A percentile compares a stretch with the other conserved stretches of the same genome.
These are phyloP conservation scores for Podospora fimiseda DNA, from an alignment of 495 filamentous ascomycete species.

Conservation along the genomic window DNA sequence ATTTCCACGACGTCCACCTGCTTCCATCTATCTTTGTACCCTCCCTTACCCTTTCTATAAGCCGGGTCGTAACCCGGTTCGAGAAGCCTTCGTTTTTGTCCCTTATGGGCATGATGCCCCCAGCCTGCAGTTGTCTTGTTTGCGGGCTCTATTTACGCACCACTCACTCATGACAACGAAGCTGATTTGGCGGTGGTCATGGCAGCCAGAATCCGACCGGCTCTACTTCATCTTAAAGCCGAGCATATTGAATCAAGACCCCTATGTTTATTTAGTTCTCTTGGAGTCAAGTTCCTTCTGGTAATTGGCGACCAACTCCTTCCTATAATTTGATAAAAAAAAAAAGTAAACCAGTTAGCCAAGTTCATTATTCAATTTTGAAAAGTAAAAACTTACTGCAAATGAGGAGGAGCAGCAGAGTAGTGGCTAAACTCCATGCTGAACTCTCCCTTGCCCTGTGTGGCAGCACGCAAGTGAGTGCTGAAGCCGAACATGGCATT, in stretches of 20 bases:
- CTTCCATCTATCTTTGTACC: too few species aligned
- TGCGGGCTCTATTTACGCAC: too few species aligned
- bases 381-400: constrained; percentile 63
- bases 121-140: too few species aligned
- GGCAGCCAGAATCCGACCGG: too few species aligned
- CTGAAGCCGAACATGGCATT: constrained; percentile 98
- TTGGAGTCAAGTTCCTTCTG: constrained; percentile 76
- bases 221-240: not conserved
- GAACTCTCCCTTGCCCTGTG: constrained; percentile 98
- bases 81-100: too few species aligned
- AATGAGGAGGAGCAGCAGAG: constrained; percentile 71
- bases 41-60: too few species aligned
- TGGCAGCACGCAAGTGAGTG: constrained; percentile 80
- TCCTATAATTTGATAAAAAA: constrained; percentile 41
- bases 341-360: constrained; percentile 1
- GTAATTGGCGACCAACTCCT: constrained; percentile 82
- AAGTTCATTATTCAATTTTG: too few species aligned
- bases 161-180: too few species aligned
- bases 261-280: constrained; percentile 39
- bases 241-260: not conserved
- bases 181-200: too few species aligned
- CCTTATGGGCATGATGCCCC: too few species aligned
- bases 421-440: constrained; percentile 99
- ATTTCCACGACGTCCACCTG: not conserved
- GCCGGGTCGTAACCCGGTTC: too few species aligned